Base-by-base conservation (phyloP, 345 rosid species). In the Salix purpurea region DNA sequence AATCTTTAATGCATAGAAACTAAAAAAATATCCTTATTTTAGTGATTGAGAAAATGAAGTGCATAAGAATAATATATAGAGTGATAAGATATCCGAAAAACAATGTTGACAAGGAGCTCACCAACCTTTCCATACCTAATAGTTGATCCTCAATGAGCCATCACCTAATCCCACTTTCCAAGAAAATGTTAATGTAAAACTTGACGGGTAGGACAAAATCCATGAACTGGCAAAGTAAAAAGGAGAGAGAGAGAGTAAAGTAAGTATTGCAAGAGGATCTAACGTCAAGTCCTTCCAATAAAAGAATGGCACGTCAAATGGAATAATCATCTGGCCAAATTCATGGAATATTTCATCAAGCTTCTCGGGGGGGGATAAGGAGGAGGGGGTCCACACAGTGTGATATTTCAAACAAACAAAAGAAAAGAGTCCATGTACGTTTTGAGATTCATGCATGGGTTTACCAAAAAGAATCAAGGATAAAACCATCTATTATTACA, bases 361-460 rank as follows among this genome's bases (percentile, higher is more conserved):
- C 24, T 24, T 50, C 9, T 15, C 8, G 36, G 36, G 36, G 78
- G 78, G 54, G 5, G 30, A 40, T 9, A 40, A 16, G 44, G 4
- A 9, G 50, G 80, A 67, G 21, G 50, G 80, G 76, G 21, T 9
- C 76, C 66, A 72, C 71, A 18, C 54, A 65, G 32, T 23, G 8
- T 39, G 23, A 71, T 71, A 11, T 76, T 58, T 40, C 16, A 36
- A 4, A 32, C 18, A 66, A 13, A 9, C 52, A 15, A 28, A 50
- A 10, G n/a, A n/a, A 37, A 16, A 54, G 42, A 30, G 68, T 24
- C 54, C 10, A 77, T 46, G 67, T 73, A 73, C 79, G 83, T 61
- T n/a, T 11, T 42, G 0, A 76, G 81, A 28, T 84, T 81, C 84
- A 76, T 84, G 84, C 87, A 81, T 81, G 84, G 77, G 48, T 58